Conservation (phyloP, 225 moss, liverwort and hornwort genomes). For the Polytrichum commune region DNA sequence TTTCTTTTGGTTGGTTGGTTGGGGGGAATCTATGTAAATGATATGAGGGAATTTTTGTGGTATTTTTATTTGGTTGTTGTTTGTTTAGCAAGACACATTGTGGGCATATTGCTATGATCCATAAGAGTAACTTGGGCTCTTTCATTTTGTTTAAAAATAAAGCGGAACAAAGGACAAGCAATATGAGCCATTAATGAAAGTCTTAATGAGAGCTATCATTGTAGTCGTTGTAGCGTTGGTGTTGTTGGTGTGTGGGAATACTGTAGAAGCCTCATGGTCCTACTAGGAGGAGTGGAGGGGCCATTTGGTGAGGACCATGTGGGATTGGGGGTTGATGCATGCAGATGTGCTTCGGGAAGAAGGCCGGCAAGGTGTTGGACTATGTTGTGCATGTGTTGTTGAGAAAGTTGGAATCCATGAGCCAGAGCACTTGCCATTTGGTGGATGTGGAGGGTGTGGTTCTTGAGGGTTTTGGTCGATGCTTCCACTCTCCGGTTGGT, state of each 20-base stretch:
- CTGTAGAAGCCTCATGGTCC: background rate
- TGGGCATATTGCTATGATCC: no score
- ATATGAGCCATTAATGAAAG: background rate
- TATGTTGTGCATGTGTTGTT: background rate
- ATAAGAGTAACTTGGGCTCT: no score
- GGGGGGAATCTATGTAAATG: no score
- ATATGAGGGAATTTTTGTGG: no score
- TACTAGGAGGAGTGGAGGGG: background rate
- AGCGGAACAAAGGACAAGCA: background rate
- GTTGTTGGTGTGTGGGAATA: background rate
- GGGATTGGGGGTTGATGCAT: background rate
- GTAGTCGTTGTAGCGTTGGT: background rate
- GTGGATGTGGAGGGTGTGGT: background rate
- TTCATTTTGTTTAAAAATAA: background rate
- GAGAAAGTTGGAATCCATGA: background rate
- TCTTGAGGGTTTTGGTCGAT: no score
- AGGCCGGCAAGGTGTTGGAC: background rate
- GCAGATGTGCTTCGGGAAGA: background rate
- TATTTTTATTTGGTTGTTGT: no score
- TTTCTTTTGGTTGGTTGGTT: no score
- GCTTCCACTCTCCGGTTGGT: no score
- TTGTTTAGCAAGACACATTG: no score
- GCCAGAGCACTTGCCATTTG: background rate
- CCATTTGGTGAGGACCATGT: background rate
- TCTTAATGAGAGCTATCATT: background rate